Conservation (phyloP, 257 asterid species). For the Forsythia viridissima region DNA sequence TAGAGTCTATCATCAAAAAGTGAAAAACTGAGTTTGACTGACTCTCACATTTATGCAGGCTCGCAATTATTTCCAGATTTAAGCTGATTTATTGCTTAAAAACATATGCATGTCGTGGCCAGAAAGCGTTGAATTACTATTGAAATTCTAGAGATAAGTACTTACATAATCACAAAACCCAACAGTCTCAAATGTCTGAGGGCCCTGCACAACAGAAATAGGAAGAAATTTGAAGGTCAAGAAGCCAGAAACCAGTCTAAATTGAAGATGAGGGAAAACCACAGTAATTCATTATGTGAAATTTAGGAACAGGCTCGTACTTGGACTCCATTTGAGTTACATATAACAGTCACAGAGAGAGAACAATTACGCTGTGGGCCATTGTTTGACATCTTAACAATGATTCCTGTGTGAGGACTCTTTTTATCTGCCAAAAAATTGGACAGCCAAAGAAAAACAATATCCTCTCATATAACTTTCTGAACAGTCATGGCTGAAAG, state of each 20-base stretch:
- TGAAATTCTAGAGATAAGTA: slow-evolving; percentile 24
- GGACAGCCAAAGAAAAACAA: slow-evolving; percentile 23
- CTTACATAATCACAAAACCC: slow-evolving; percentile 88
- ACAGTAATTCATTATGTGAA: slow-evolving; percentile 1
- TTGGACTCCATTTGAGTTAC: slow-evolving; percentile 65
- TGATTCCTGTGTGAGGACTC: slow-evolving; percentile 65
- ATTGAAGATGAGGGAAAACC: slow-evolving; percentile 12
- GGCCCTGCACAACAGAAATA: slow-evolving; percentile 54
- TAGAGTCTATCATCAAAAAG: not conserved
- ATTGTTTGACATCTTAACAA: slow-evolving; percentile 63
- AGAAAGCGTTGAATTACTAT: not conserved
- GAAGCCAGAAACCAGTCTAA: slow-evolving; percentile 12
- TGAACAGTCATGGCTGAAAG: slow-evolving; percentile 16
- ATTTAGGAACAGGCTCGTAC: slow-evolving; percentile 42
- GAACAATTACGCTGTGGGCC: slow-evolving; percentile 67
- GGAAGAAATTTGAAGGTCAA: slow-evolving; percentile 10
- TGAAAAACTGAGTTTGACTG: not conserved
- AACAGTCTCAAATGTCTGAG: slow-evolving; percentile 52
- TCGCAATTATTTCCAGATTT: not conserved
- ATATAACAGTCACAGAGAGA: slow-evolving; percentile 74
- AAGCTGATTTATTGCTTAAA: slow-evolving; percentile 1
- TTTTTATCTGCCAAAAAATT: slow-evolving; percentile 59
- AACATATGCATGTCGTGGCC: not conserved
- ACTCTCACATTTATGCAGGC: not conserved
- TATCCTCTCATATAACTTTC: slow-evolving; percentile 10